Percentiles rank a stretch among this genome's conserved stretches.
These are phyloP conservation scores for Echites panduratus DNA, from an alignment of 257 asterid species.

Conservation along the genomic window DNA sequence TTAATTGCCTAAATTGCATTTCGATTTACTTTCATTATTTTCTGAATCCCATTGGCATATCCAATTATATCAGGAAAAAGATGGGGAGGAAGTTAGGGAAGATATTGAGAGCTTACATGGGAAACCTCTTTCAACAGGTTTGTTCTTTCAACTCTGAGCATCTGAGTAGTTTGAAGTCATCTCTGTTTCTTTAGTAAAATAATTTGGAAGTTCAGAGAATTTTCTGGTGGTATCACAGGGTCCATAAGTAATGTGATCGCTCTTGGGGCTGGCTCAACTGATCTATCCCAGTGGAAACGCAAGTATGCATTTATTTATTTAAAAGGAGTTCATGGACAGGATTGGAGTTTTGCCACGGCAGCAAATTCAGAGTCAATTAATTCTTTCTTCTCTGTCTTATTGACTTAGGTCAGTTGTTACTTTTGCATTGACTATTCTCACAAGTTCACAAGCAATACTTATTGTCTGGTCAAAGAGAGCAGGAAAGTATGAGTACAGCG, in stretches of 20 bases:
- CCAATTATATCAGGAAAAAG: conserved; percentile 41
- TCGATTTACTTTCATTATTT: neutral
- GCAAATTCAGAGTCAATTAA: conserved; percentile 6
- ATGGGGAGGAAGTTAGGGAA: conserved; percentile 26
- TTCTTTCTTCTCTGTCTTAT: conserved; percentile 9
- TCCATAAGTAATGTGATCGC: conserved; percentile 30
- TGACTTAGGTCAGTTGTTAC: conserved; percentile 72
- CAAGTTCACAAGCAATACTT: conserved; percentile 98
- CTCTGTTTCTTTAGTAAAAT: neutral
- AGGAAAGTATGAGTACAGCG: conserved; percentile 96
- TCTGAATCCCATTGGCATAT: conserved; percentile 12
- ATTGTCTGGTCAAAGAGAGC: conserved; percentile 99
- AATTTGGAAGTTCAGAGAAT: conserved; percentile 2
- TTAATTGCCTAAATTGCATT: neutral
- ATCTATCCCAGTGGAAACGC: conserved; percentile 74
- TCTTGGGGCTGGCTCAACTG: conserved; percentile 42
- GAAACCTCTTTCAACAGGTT: conserved; percentile 48
- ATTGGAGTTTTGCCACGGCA: neutral
- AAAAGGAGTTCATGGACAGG: conserved; percentile 5
- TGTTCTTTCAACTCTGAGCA: conserved; percentile 3
- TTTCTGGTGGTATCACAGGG: conserved; percentile 32
- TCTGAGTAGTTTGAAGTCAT: neutral
- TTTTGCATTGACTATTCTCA: conserved; percentile 76
- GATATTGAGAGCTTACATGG: conserved; percentile 49
- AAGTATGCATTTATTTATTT: conserved; percentile 43